Percentiles rank a stretch among this genome's conserved stretches.
Conservation (phyloP, 768 basidiomycete species). For the Macrolepiota dolichaula region DNA sequence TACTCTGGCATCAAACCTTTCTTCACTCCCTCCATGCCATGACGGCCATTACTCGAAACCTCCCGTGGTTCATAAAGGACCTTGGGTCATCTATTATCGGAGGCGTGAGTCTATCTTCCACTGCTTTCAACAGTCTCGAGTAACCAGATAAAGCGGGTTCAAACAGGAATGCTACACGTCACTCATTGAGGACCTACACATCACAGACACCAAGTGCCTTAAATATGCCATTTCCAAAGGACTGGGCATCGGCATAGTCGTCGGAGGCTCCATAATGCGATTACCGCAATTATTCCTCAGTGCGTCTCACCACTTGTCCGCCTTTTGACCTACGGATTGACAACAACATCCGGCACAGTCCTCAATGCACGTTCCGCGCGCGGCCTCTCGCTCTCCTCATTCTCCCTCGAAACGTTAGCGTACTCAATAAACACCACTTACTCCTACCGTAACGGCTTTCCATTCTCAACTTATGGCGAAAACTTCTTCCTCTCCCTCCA, state of each 20-base stretch:
- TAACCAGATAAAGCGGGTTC: background rate
- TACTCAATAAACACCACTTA: conserved; percentile 90
- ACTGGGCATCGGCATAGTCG: conserved; percentile 85
- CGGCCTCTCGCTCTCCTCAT: conserved; percentile 83
- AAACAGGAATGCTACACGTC: conserved; percentile 86
- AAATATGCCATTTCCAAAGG: conserved; percentile 91
- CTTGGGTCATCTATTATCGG: conserved; percentile 82
- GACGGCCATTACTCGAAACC: conserved; percentile 75
- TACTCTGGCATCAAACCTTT: background rate
- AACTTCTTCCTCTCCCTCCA: conserved; percentile 91
- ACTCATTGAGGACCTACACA: conserved; percentile 80
- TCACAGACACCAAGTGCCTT: conserved; percentile 75
- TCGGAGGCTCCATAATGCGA: conserved; percentile 93
- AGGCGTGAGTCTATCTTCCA: conserved; percentile 42
- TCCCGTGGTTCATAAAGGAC: conserved; percentile 85
- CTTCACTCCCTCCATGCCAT: conserved; percentile 35
- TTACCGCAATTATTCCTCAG: conserved; percentile 85
- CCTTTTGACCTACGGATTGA: background rate
- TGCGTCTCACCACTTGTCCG: conserved; percentile 33
- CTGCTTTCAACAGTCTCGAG: background rate
- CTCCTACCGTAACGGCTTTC: conserved; percentile 80
- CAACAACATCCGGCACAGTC: conserved; percentile 41
- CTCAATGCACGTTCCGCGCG: conserved; percentile 71
- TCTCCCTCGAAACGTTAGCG: conserved; percentile 86
- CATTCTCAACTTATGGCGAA: conserved; percentile 98